Base-by-base conservation (phyloP, 78 protist genomes). In the Speleostelium caveatum region DNA sequence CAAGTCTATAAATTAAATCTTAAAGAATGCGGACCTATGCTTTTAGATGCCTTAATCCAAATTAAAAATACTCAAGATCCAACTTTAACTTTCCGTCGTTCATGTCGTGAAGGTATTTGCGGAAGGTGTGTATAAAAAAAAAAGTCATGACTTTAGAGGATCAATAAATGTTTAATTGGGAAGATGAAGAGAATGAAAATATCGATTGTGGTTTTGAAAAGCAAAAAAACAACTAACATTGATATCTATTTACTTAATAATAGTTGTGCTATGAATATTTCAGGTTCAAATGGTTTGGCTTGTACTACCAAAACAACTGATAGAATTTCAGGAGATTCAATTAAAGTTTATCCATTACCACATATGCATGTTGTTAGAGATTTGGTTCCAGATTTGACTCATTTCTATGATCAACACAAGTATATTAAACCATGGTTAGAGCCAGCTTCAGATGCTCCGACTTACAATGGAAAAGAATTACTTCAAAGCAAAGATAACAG, bases 71-170 rank as follows among this genome's bases (percentile, higher is more conserved):
- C 88, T 53, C 63, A 69, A 39, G 98, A 97, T 86, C 95, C 97
- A 62, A 93, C 98, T 4, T 92, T 97, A 45, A 91, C 97, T 30
- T 97, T 97, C 95, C 91, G 98, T 51, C 93, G 96, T 61, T 94
- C 97, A 59, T 97, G 98, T 86, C 94, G 97, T 60, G 97, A 95
- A 73, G 97, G 97, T 72, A 94, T 97, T 88, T 97, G 98, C 80
- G 98, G 98, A 19, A 75, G 85, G 66, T 75, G 53, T 45, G n/a
- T n/a, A n/a, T n/a, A n/a, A n/a, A n/a, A n/a, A n/a, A n/a, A n/a
- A n/a, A n/a, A n/a, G n/a, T n/a, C n/a, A n/a, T n/a, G n/a, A n/a
- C n/a, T n/a, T n/a, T n/a, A n/a, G n/a, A n/a, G n/a, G n/a, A n/a
- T n/a, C n/a, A n/a, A n/a, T n/a, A n/a, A 73, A 55, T 53, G 12